These are phyloP conservation scores for Blepharisma undulans DNA, from an alignment of 169 alveolate genomes.

Conservation along the genomic window DNA sequence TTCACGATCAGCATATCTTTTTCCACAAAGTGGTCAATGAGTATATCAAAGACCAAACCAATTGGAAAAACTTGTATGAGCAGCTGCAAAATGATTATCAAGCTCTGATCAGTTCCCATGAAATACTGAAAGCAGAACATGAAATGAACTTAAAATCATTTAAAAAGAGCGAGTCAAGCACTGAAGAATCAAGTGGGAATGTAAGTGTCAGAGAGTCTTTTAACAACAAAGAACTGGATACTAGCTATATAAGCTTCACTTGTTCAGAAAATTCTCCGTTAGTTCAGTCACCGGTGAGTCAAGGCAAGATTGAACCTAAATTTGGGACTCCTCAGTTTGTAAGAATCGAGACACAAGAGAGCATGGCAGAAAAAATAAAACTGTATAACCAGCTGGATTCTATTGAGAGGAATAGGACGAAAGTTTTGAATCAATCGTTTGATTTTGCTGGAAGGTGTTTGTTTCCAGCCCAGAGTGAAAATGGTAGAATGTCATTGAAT, in stretches of 20 bases:
- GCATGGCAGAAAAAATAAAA: neutral
- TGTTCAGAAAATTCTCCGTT: neutral
- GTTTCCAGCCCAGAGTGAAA: neutral
- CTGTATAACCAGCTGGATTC: neutral
- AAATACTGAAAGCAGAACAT: neutral
- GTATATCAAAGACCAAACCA: neutral
- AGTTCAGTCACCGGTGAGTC: neutral
- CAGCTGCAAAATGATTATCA: neutral
- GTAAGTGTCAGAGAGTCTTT: neutral
- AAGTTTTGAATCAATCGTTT: neutral
- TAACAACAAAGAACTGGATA: neutral
- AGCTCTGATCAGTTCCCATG: neutral
- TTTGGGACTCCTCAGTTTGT: neutral
- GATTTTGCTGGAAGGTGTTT: constrained; percentile 10
- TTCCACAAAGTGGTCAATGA: neutral
- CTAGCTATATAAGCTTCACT: neutral
- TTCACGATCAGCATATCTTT: neutral
- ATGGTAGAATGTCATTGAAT: neutral
- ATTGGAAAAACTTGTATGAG: neutral
- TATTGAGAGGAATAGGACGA: neutral
- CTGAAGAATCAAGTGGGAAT: neutral
- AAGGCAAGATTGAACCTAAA: neutral
- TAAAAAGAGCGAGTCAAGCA: neutral
- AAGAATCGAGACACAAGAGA: neutral
- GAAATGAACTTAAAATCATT: neutral